Evolutionary conservation across 768 basidiomycete genomes (phyloP).

Genomic region (Tulasnella sp.): DNA sequence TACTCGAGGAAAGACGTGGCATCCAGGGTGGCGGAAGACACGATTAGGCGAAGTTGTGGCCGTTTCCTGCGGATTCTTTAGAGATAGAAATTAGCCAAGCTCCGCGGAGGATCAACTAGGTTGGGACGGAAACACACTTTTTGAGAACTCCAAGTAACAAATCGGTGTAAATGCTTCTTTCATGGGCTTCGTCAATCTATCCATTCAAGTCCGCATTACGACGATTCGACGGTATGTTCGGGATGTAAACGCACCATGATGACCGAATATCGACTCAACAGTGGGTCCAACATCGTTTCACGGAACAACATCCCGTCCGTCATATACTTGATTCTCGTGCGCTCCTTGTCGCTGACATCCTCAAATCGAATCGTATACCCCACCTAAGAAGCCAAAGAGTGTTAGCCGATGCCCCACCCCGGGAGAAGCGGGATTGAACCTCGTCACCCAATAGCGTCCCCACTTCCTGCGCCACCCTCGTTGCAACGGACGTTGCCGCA

Average conservation of each 20-base stretch:
- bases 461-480: conserved; percentile 83
- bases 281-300: conserved; percentile 82
- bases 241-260: conserved; percentile 66
- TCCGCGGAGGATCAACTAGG: conserved; percentile 11
- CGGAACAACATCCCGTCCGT: conserved; percentile 98
- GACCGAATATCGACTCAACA: conserved; percentile 84
- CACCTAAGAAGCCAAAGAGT: conserved; percentile 42
- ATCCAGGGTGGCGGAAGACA: conserved; percentile 94
- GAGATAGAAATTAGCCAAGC: conserved; percentile 11
- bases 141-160: conserved; percentile 81
- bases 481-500: conserved; percentile 89
- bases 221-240: not conserved
- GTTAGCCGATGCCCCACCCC: not conserved
- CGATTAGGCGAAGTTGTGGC: conserved; percentile 74
- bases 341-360: conserved; percentile 71
- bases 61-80: conserved; percentile 86
- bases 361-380: conserved; percentile 98
- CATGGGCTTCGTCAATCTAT: conserved; percentile 95
- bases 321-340: conserved; percentile 86
- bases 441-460: conserved; percentile 82
- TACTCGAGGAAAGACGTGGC: conserved; percentile 74
- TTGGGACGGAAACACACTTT: conserved; percentile 47
- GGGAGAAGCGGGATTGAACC: conserved; percentile 30
- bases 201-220: not conserved
- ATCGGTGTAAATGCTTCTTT: conserved; percentile 92